Evolutionary conservation across 768 basidiomycete species (phyloP), one percentile per base, ranked within the genome.

Genomic region (Stropharia rugosoannulata): DNA sequence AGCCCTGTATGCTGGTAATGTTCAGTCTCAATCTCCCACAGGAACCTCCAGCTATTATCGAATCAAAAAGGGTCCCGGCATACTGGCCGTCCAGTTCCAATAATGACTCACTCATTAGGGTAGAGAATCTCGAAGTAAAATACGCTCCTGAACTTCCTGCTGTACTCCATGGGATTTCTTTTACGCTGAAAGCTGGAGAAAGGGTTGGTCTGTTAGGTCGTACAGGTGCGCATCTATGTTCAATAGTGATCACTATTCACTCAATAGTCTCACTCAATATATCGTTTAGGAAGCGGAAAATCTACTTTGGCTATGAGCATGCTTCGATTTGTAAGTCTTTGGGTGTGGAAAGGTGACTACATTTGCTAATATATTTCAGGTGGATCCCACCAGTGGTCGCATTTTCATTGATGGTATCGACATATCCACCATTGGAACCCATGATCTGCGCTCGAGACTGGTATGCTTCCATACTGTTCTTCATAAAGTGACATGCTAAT

Each of bases 381-480:
- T 86, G 15, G 93, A 96, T 64, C 92, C 94, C 1, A 73, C 78
- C 2, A 74, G 73, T 13, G 95, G 95, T 0, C 79, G 78, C 19
- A 93, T 97, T 49, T 29, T 90, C 44, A 85, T 96, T 16, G 94
- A 95, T 58, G 94, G 93, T 4, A 86, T 95, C 55, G 93, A 95
- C 64, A 92, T 94, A 49, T 86, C 87, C 1, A 86, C 75, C 3
- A 94, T 97, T 54, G 93, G 93, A 11, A 71, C 95, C 15, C 84
- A 93, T 64, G 93, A 94, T 66, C 66, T 95, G 58, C 79, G 90
- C n/a, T 87, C 88, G 1, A 81, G 86, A 58, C 61, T 90, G 69
- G 87, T 88, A 65, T 66, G 84, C 71, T 6, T 4, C 22, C 32
- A 11, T 22, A 19, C 44, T 19, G 22, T 12, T 18, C 58, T 54